Evolutionary conservation across 2,329 filamentous ascomycete genomes (phyloP).

Genomic region (Hyphodiscus sp.): DNA sequence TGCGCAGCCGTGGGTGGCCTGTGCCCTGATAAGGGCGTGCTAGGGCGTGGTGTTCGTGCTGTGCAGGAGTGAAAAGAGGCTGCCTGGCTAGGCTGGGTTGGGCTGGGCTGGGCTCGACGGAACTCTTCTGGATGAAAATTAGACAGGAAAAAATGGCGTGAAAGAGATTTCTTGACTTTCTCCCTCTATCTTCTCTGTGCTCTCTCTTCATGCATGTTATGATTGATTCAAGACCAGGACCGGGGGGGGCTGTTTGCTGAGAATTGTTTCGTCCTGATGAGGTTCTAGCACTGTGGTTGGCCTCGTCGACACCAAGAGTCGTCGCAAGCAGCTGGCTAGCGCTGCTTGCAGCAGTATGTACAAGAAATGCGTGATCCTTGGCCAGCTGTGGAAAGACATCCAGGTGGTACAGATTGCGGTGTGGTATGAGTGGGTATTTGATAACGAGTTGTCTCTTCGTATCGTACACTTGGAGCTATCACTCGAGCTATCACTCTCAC

Average conservation of each 20-base stretch:
- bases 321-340: background rate
- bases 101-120: too few species aligned
- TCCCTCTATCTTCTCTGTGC: background rate
- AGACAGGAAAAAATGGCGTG: background rate
- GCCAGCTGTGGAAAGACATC: background rate
- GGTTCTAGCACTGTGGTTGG: background rate
- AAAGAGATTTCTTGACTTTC: background rate
- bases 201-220: background rate
- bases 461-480: too few species aligned
- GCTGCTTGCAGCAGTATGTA: background rate
- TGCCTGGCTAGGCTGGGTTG: too few species aligned
- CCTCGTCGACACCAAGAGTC: background rate
- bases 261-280: background rate
- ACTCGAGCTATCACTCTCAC: too few species aligned
- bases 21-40: conserved; percentile 4
- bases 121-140: background rate
- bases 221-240: background rate
- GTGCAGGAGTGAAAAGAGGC: too few species aligned
- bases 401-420: too few species aligned
- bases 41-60: too few species aligned
- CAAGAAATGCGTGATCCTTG: background rate
- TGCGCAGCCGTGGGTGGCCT: too few species aligned
- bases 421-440: too few species aligned
- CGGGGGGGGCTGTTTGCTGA: background rate
- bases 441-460: too few species aligned